These are phyloP conservation scores for Lagerstroemia speciosa DNA, from an alignment of 345 rosid genomes.

Conservation along the genomic window DNA sequence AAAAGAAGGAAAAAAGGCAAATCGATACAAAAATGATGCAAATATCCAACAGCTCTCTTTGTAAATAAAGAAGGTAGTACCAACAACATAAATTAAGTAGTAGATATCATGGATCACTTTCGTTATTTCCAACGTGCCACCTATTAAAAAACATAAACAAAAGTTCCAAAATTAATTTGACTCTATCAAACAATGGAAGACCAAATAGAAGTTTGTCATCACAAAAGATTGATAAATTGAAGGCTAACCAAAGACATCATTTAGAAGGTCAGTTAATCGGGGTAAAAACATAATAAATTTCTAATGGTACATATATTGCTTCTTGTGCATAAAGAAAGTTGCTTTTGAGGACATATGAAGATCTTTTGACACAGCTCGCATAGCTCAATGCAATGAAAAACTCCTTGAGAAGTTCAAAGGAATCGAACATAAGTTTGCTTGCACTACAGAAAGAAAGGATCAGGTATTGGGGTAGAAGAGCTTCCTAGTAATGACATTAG, in stretches of 20 bases:
- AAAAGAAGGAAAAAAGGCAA: neutral
- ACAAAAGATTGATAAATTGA: neutral
- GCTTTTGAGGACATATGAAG: neutral
- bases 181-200: neutral
- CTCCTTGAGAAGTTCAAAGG: neutral
- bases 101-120: neutral
- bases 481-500: neutral
- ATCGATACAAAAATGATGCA: neutral
- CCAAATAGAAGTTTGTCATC: neutral
- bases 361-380: too few species aligned
- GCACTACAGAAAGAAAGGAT: neutral
- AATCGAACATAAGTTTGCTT: neutral
- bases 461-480: neutral
- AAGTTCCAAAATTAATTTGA: neutral
- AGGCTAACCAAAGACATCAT: neutral
- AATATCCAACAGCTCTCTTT: neutral
- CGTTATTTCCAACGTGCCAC: neutral
- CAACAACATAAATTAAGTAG: neutral
- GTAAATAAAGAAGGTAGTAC: neutral
- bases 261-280: neutral
- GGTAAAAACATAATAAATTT: neutral
- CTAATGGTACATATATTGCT: neutral
- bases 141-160: too few species aligned
- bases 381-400: too few species aligned
- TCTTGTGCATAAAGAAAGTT: neutral